Percentiles rank a stretch among this genome's conserved stretches.
Evolutionary conservation across 441 rosid species (phyloP).

Genomic region (Brassica balearica): DNA sequence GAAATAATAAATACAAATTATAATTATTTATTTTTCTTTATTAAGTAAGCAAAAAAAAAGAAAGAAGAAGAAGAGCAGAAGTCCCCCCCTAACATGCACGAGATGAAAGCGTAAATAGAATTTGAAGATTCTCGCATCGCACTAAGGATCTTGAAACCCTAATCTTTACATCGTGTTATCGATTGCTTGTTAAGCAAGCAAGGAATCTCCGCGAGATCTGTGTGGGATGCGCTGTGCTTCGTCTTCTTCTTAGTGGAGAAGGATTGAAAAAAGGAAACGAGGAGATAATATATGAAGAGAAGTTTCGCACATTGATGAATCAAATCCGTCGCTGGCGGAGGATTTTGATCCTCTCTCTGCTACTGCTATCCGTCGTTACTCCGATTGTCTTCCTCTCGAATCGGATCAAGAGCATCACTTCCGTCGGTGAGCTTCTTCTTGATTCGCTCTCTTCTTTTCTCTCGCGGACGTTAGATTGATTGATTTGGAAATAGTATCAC

Average conservation of each 20-base stretch:
- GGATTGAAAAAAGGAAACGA: too few species aligned
- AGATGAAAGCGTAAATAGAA: slow-evolving; percentile 23
- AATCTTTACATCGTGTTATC: slow-evolving; percentile 28
- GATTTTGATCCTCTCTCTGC: slow-evolving; percentile 78
- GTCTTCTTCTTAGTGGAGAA: slow-evolving; percentile 36
- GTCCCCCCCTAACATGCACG: slow-evolving; percentile 49
- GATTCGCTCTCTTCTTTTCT: background rate
- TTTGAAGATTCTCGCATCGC: slow-evolving; percentile 10
- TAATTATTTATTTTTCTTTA: background rate
- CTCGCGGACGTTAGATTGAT: background rate
- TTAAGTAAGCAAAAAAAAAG: slow-evolving; percentile 3
- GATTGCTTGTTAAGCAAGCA: slow-evolving; percentile 45
- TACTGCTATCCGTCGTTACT: slow-evolving; percentile 71
- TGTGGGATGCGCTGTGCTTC: slow-evolving; percentile 47
- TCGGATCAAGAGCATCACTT: slow-evolving; percentile 56
- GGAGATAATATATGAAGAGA: slow-evolving; percentile 31
- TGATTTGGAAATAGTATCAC: slow-evolving; percentile 7
- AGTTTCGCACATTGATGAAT: slow-evolving; percentile 64
- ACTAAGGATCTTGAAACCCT: slow-evolving; percentile 54
- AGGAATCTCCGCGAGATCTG: slow-evolving; percentile 48
- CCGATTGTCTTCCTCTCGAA: slow-evolving; percentile 71
- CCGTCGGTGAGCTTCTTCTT: slow-evolving; percentile 55
- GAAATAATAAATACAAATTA: background rate
- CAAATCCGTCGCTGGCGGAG: slow-evolving; percentile 75
- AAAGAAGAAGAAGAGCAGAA: slow-evolving; percentile 11